phyloP scores from a whole-genome alignment of 2,329 filamentous ascomycete species.

The Salinomyces thailandicus region DNA sequence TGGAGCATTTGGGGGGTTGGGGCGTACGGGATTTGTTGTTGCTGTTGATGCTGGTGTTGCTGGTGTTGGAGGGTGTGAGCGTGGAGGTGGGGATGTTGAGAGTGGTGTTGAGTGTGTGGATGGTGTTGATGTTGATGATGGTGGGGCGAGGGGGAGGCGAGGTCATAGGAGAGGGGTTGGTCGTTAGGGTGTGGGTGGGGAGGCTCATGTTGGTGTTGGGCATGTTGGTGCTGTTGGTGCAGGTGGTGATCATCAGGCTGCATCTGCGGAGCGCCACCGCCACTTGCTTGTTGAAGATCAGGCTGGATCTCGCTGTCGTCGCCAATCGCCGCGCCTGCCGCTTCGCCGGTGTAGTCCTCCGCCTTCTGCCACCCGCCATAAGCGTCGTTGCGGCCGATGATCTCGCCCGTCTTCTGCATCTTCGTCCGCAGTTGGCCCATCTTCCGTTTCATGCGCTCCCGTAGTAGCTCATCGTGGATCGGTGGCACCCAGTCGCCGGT shows the following conservation, averaged over 20 bases:
- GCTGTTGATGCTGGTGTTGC: slow-evolving; percentile 8
- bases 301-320: slow-evolving; percentile 17
- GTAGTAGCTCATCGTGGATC: slow-evolving; percentile 27
- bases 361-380: slow-evolving; percentile 25
- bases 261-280: neutral
- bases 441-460: slow-evolving; percentile 29
- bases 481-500: slow-evolving; percentile 26
- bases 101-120: neutral
- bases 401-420: slow-evolving; percentile 31
- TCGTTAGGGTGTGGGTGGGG: neutral
- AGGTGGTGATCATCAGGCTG: neutral
- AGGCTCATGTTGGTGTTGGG: slow-evolving; percentile 1
- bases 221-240: slow-evolving; percentile 16
- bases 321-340: slow-evolving; percentile 19
- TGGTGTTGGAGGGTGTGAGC: slow-evolving; percentile 8
- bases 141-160: neutral
- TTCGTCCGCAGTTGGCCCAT: slow-evolving; percentile 29
- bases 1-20: slow-evolving; percentile 6
- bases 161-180: neutral
- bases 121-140: slow-evolving; percentile 1
- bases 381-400: slow-evolving; percentile 22
- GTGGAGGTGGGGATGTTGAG: neutral
- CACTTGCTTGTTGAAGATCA: slow-evolving; percentile 1
- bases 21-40: slow-evolving; percentile 19
- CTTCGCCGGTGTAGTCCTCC: slow-evolving; percentile 24